Evolutionary conservation across 1,139 yeast genomes (phyloP).

Genomic region (Hyphopichia pseudoburtonii): DNA sequence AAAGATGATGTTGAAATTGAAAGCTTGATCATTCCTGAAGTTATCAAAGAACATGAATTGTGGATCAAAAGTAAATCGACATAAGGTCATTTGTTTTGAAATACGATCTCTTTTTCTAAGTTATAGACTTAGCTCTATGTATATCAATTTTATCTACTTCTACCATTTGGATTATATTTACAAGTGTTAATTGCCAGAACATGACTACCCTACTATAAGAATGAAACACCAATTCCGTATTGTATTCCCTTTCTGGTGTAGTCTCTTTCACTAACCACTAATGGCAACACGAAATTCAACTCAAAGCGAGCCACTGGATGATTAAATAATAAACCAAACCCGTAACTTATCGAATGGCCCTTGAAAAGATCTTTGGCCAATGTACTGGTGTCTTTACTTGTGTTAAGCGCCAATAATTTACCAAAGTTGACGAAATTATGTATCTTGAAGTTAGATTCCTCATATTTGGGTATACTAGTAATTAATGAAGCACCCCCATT

Average conservation of each 20-base stretch:
- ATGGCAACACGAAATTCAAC: constrained; percentile 79
- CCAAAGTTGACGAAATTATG: constrained; percentile 79
- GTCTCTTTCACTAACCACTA: constrained; percentile 65
- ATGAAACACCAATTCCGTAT: constrained; percentile 88
- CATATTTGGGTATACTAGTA: constrained; percentile 59
- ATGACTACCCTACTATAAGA: constrained; percentile 50
- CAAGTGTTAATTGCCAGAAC: no score
- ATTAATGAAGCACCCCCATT: constrained; percentile 73
- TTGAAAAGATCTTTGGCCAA: constrained; percentile 24
- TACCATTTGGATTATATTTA: constrained; percentile 1
- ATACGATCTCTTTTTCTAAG: no score
- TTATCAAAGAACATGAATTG: constrained; percentile 55
- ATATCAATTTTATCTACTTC: no score
- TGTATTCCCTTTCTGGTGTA: constrained; percentile 81
- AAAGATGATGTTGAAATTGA: constrained; percentile 60
- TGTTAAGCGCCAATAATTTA: constrained; percentile 50
- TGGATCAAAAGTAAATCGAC: constrained; percentile 47
- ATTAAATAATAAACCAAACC: constrained; percentile 75
- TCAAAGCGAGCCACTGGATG: constrained; percentile 93
- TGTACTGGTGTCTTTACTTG: constrained; percentile 17
- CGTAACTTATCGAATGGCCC: constrained; percentile 56
- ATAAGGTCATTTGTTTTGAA: background rate
- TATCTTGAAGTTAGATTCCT: constrained; percentile 62
- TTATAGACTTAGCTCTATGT: no score
- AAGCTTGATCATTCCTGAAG: constrained; percentile 72